A percentile compares a stretch with the other conserved stretches of the same genome.
phyloP scores from a whole-genome alignment of 2,329 filamentous ascomycete genomes.

The Amauroascus verrucosus region DNA sequence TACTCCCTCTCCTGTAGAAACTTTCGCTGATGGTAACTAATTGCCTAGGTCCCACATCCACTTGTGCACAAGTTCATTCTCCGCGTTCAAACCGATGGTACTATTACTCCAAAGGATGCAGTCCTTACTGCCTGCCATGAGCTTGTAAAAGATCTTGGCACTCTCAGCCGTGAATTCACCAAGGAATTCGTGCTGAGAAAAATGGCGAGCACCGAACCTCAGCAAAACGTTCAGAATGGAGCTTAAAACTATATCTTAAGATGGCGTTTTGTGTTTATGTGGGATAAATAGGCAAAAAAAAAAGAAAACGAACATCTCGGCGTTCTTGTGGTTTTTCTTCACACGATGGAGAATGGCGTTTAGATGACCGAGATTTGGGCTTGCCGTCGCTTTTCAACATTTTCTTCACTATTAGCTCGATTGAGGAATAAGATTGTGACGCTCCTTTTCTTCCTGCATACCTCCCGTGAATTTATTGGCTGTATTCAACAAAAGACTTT shows the following conservation, averaged over 20 bases:
- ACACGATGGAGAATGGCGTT: not conserved
- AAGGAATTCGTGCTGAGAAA: slow-evolving; percentile 84
- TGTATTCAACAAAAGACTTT: too few species aligned
- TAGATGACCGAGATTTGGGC: not conserved
- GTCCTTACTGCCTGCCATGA: slow-evolving; percentile 71
- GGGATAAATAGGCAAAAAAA: not conserved
- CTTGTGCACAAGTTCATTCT: slow-evolving; percentile 51
- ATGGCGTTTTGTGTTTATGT: not conserved
- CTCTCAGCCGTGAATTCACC: slow-evolving; percentile 76
- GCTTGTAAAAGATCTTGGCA: slow-evolving; percentile 68
- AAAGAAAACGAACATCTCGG: not conserved
- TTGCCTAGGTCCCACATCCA: slow-evolving; percentile 34
- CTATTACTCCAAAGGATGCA: slow-evolving; percentile 78
- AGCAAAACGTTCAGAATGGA: slow-evolving; percentile 29
- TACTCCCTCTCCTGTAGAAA: not conserved
- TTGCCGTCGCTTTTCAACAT: too few species aligned
- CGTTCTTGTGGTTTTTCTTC: not conserved
- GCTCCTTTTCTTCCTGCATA: too few species aligned
- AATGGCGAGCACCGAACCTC: slow-evolving; percentile 58
- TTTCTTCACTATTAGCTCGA: too few species aligned
- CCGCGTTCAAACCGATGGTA: slow-evolving; percentile 84
- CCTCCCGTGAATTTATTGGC: too few species aligned
- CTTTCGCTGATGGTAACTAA: not conserved
- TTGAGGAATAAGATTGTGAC: too few species aligned
- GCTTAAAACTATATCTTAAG: not conserved